Percentiles rank a stretch among this genome's conserved stretches.
Conservation (phyloP, 2,329 filamentous ascomycete genomes). For the Penicillium sp. region DNA sequence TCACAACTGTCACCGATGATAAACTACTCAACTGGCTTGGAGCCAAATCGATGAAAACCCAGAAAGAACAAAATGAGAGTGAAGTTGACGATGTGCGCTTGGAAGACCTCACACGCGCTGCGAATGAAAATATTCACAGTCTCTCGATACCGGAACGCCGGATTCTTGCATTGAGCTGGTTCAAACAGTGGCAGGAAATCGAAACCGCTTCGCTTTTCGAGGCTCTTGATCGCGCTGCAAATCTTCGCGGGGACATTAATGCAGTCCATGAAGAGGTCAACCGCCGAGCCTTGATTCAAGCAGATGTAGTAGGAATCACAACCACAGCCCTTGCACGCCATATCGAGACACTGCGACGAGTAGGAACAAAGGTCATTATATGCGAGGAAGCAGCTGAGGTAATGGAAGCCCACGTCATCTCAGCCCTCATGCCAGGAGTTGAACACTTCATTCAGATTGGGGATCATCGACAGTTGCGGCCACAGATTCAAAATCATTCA, state of each 20-base stretch:
- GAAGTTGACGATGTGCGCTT: slow-evolving; percentile 2
- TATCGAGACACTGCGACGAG: slow-evolving; percentile 8
- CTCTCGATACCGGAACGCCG: slow-evolving; percentile 1
- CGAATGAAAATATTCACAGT: not conserved
- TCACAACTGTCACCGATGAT: not conserved
- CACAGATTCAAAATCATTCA: slow-evolving; percentile 24
- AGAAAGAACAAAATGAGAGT: not conserved
- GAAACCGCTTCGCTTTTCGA: slow-evolving; percentile 2
- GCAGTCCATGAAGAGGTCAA: slow-evolving; percentile 6
- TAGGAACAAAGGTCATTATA: slow-evolving; percentile 42
- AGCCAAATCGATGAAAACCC: not conserved
- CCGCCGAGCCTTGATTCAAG: slow-evolving; percentile 3
- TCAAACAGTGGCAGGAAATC: not conserved
- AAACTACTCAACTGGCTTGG: slow-evolving; percentile 1
- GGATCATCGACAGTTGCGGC: slow-evolving; percentile 37
- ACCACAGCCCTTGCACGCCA: slow-evolving; percentile 8
- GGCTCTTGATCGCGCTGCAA: not conserved
- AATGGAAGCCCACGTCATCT: slow-evolving; percentile 57
- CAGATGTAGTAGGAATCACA: slow-evolving; percentile 15
- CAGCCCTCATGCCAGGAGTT: slow-evolving; percentile 38
- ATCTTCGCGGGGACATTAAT: not conserved
- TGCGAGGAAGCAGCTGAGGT: slow-evolving; percentile 70
- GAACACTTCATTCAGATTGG: slow-evolving; percentile 42
- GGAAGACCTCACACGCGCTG: not conserved
- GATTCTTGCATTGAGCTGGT: slow-evolving; percentile 5